Percentiles rank a stretch among this genome's conserved stretches.
These are phyloP conservation scores for Aspergillus baeticus DNA, from an alignment of 495 filamentous ascomycete species.

Conservation along the genomic window DNA sequence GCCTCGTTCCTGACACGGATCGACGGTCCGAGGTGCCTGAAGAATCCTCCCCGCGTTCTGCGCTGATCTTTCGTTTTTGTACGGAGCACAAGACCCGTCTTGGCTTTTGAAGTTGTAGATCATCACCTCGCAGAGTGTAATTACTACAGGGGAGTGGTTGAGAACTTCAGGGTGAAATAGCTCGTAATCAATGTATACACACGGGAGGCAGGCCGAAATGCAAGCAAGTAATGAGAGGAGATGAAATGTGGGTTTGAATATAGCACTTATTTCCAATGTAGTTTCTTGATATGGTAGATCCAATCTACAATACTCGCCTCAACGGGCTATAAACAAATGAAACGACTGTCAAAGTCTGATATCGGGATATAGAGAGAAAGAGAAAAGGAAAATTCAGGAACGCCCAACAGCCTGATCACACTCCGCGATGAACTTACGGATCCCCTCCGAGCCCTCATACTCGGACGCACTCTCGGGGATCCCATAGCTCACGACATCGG, in stretches of 20 bases:
- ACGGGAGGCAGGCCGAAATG: too few species aligned
- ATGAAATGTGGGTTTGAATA: too few species aligned
- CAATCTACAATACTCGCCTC: conserved; percentile 1
- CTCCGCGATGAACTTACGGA: conserved; percentile 83
- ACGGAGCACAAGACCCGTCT: too few species aligned
- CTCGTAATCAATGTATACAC: too few species aligned
- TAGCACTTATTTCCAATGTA: neutral
- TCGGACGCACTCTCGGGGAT: conserved; percentile 48
- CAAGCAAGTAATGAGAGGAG: too few species aligned
- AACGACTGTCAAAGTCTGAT: conserved; percentile 26
- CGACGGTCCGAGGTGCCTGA: conserved; percentile 3
- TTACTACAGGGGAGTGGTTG: too few species aligned
- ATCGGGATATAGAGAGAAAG: neutral
- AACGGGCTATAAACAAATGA: conserved; percentile 8
- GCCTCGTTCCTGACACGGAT: conserved; percentile 3
- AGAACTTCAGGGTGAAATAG: too few species aligned
- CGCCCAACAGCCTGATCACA: conserved; percentile 61
- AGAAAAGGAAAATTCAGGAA: conserved; percentile 8
- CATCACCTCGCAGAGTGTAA: too few species aligned
- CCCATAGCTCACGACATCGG: conserved; percentile 32
- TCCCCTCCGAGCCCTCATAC: conserved; percentile 81
- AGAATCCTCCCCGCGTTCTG: neutral
- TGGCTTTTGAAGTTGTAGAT: too few species aligned
- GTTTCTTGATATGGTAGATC: neutral
- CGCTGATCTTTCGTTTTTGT: neutral